phyloP scores from a whole-genome alignment of 148 eudicot genomes.

The Oxyria digyna region DNA sequence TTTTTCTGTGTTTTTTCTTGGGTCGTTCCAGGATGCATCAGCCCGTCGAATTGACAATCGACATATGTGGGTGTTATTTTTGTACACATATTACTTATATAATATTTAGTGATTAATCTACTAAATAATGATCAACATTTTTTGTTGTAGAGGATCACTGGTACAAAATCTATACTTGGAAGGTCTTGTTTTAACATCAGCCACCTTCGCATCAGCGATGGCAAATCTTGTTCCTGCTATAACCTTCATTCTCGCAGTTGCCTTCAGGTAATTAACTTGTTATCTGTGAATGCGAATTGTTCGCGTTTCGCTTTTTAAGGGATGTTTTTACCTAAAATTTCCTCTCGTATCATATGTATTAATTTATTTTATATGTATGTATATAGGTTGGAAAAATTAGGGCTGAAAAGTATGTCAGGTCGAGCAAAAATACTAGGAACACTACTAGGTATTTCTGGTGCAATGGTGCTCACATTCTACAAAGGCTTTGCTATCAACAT shows the following conservation, averaged over 20 bases:
- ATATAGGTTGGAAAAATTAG: slow-evolving; percentile 46
- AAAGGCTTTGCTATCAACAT: slow-evolving; percentile 47
- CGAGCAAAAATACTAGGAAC: slow-evolving; percentile 66
- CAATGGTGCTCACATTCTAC: slow-evolving; percentile 66
- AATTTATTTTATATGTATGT: background rate
- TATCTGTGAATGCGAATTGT: no score
- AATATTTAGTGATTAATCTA: no score
- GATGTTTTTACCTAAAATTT: background rate
- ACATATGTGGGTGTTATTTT: no score
- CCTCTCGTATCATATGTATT: background rate
- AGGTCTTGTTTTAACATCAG: slow-evolving; percentile 50
- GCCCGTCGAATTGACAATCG: no score
- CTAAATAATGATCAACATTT: no score
- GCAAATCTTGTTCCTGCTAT: slow-evolving; percentile 53
- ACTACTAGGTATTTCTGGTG: slow-evolving; percentile 44
- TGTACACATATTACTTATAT: no score
- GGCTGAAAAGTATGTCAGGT: slow-evolving; percentile 29
- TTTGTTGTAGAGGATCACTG: slow-evolving; percentile 31
- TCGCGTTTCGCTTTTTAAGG: background rate
- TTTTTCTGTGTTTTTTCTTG: no score
- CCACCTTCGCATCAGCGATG: slow-evolving; percentile 57
- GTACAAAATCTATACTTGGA: slow-evolving; percentile 40
- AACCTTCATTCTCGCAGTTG: slow-evolving; percentile 53
- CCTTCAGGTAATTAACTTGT: slow-evolving; percentile 19
- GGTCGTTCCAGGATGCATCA: no score